Conservation (phyloP, 306 rosid species). For the Prinsepia uniflora region DNA sequence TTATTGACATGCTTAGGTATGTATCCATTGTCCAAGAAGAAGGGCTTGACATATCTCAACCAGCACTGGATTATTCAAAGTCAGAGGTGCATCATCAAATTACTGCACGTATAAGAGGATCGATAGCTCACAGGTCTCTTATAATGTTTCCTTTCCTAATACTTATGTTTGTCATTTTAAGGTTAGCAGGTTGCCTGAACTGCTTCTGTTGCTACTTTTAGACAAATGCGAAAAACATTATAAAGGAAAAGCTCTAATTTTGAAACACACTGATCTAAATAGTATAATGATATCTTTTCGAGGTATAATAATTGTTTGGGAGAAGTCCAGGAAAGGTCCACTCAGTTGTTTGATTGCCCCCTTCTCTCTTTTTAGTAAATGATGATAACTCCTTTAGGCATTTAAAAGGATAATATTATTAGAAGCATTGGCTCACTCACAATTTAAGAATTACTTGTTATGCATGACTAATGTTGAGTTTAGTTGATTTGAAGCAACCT, state of each 20-base stretch:
- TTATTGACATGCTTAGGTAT: slow-evolving; percentile 40
- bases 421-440: not conserved
- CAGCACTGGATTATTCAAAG: slow-evolving; percentile 65
- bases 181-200: not conserved
- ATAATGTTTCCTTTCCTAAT: slow-evolving; percentile 3
- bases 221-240: no score
- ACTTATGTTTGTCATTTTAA: not conserved
- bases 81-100: slow-evolving; percentile 92
- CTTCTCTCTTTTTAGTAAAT: not conserved
- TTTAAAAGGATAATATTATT: not conserved
- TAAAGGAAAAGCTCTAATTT: no score
- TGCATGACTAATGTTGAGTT: not conserved
- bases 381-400: not conserved
- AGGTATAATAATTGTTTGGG: no score
- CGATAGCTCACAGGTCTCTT: slow-evolving; percentile 70
- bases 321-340: no score
- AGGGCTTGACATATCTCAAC: slow-evolving; percentile 90
- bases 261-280: no score
- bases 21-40: slow-evolving; percentile 58
- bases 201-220: no score
- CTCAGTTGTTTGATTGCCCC: no score
- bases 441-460: not conserved
- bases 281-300: no score
- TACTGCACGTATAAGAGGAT: slow-evolving; percentile 65
- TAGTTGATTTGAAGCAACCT: not conserved